These are phyloP conservation scores for Colletotrichum truncatum DNA, from an alignment of 2,329 filamentous ascomycete genomes.

Conservation along the genomic window DNA sequence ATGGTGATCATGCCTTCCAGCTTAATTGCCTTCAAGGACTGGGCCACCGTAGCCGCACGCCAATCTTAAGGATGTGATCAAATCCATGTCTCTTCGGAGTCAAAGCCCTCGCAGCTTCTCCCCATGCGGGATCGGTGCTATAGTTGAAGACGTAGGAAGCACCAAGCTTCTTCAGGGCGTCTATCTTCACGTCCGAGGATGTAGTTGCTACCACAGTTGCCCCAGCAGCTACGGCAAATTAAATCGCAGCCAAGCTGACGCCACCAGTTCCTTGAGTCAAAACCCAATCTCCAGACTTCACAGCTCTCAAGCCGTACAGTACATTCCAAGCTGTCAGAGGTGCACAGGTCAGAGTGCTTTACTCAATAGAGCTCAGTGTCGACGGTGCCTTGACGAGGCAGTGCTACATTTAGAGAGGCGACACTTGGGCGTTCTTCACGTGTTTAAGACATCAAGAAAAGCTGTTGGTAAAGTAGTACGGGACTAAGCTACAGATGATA, in stretches of 20 bases:
- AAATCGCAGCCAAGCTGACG: conserved; percentile 58
- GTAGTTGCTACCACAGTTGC: conserved; percentile 68
- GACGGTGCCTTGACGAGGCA: background rate
- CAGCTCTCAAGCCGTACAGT: conserved; percentile 41
- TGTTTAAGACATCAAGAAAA: too few relatives aligned
- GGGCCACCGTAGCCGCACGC: background rate
- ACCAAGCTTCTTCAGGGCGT: conserved; percentile 59
- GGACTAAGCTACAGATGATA: too few relatives aligned
- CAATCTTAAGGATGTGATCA: background rate
- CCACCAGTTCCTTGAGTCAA: conserved; percentile 63
- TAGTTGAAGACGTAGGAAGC: conserved; percentile 68
- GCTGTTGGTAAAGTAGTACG: too few relatives aligned
- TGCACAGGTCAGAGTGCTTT: background rate
- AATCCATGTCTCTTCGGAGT: conserved; percentile 38
- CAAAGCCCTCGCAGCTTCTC: conserved; percentile 58
- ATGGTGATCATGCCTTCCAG: background rate
- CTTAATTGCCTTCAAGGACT: background rate
- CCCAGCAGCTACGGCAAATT: conserved; percentile 55
- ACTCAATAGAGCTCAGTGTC: background rate
- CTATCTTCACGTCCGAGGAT: conserved; percentile 57
- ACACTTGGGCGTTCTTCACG: too few relatives aligned
- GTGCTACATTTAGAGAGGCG: too few relatives aligned
- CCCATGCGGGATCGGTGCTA: conserved; percentile 60
- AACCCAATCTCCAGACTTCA: conserved; percentile 51
- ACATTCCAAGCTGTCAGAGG: conserved; percentile 32